These are phyloP conservation scores for Yueomyces sinensis DNA, from an alignment of 805 yeast genomes.

Conservation along the genomic window DNA sequence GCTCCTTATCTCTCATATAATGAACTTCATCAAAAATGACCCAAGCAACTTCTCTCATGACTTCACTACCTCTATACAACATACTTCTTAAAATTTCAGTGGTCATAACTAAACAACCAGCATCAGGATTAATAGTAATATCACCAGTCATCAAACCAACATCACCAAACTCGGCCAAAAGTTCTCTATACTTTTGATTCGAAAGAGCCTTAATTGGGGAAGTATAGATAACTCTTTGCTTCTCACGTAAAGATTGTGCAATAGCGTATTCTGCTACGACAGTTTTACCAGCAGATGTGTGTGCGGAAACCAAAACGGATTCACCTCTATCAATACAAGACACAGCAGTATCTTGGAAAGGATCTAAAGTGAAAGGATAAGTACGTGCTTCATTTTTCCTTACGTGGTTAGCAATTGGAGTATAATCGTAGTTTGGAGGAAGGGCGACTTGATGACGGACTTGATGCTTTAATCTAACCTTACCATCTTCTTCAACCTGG, in stretches of 20 bases:
- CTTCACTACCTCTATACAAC: constrained; percentile 95
- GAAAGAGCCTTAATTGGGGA: constrained; percentile 93
- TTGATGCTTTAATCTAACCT: constrained; percentile 72
- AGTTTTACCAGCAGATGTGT: constrained; percentile 94
- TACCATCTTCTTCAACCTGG: constrained; percentile 31
- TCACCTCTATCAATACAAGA: constrained; percentile 92
- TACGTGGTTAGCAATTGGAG: constrained; percentile 80
- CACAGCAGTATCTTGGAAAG: constrained; percentile 93
- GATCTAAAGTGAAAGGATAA: constrained; percentile 88
- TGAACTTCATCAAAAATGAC: constrained; percentile 97
- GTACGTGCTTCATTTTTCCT: constrained; percentile 69
- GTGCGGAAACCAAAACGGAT: constrained; percentile 93
- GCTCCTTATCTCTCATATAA: constrained; percentile 92
- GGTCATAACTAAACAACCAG: constrained; percentile 97
- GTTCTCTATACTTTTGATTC: constrained; percentile 87
- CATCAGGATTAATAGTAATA: constrained; percentile 96
- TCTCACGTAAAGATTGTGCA: constrained; percentile 83
- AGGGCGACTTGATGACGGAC: constrained; percentile 96
- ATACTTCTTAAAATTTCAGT: constrained; percentile 94
- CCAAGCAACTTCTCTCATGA: constrained; percentile 98
- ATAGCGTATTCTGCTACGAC: constrained; percentile 96
- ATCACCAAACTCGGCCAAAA: constrained; percentile 86
- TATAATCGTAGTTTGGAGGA: constrained; percentile 82
- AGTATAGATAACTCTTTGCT: constrained; percentile 88
- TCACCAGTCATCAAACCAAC: constrained; percentile 99